Percentiles rank a stretch among this genome's conserved stretches.
Evolutionary conservation across 495 filamentous ascomycete genomes (phyloP).

Genomic region (Xylaria cubensis): DNA sequence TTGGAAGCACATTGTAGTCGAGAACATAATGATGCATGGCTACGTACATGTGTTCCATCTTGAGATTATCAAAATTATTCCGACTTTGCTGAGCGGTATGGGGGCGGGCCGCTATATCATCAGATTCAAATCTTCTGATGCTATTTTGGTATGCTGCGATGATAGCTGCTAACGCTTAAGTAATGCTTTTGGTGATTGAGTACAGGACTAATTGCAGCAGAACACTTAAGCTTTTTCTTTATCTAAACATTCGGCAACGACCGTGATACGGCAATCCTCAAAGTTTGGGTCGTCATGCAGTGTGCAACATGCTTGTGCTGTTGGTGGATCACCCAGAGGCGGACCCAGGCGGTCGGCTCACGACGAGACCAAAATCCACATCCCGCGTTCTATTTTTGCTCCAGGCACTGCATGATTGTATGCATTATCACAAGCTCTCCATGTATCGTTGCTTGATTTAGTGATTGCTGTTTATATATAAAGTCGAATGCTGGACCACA

Average conservation of each 20-base stretch:
- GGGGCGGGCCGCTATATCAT: not conserved
- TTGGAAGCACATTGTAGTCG: not conserved
- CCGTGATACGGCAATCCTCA: not conserved
- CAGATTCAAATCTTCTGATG: not conserved
- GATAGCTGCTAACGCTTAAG: not conserved
- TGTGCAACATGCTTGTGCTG: not conserved
- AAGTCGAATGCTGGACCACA: not conserved
- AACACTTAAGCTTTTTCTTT: not conserved
- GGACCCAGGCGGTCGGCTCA: slow-evolving; percentile 19
- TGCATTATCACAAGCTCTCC: not conserved
- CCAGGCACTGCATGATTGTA: not conserved
- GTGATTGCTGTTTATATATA: not conserved
- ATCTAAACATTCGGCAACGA: not conserved
- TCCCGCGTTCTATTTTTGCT: not conserved
- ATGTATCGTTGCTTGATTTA: not conserved
- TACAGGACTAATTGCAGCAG: not conserved
- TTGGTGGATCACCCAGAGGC: not conserved
- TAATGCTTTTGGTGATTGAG: too few species aligned
- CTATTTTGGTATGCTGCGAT: not conserved
- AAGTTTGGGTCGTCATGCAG: slow-evolving; percentile 17
- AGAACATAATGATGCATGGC: not conserved
- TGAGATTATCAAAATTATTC: not conserved
- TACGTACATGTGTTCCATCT: not conserved
- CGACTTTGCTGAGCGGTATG: not conserved
- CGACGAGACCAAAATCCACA: not conserved